Percentiles rank a stretch among this genome's conserved stretches.
Evolutionary conservation across 2,329 filamentous ascomycete species (phyloP).

Genomic region (Lasiodiplodia hormozganensis): DNA sequence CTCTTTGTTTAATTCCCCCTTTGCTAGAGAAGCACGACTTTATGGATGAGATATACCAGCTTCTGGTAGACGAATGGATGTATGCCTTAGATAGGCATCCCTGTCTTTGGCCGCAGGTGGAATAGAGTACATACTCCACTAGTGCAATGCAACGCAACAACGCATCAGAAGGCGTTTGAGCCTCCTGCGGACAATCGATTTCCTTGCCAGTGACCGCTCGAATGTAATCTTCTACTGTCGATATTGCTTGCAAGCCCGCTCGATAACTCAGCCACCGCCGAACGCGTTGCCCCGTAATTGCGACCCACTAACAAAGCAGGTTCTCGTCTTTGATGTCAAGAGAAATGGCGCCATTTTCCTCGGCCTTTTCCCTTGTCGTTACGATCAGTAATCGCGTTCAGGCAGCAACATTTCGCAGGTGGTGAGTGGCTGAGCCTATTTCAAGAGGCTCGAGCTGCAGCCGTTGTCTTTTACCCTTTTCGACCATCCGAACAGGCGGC

Average conservation of each 20-base stretch:
- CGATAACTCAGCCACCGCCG: background rate
- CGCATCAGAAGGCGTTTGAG: slow-evolving; percentile 1
- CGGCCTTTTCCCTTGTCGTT: background rate
- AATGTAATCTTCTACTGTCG: background rate
- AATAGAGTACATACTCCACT: slow-evolving; percentile 7
- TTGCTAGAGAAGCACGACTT: slow-evolving; percentile 10
- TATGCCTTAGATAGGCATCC: background rate
- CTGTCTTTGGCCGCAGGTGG: background rate
- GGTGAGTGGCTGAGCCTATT: background rate
- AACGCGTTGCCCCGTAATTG: background rate
- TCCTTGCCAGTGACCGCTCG: background rate
- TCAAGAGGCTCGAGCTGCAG: background rate
- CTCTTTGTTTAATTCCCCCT: slow-evolving; percentile 18
- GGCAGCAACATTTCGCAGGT: background rate
- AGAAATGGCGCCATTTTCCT: background rate
- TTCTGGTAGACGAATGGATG: slow-evolving; percentile 17
- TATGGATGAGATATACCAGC: slow-evolving; percentile 23
- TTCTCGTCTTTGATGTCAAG: background rate
- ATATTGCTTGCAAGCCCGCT: background rate
- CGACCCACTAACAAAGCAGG: background rate
- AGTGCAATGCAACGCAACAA: slow-evolving; percentile 5
- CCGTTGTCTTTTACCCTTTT: background rate
- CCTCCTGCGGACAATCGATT: background rate
- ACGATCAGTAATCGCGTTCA: background rate
- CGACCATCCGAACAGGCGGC: no score